Conservation (phyloP, 805 yeast genomes). For the Trichomonascus vanleenenianus region DNA sequence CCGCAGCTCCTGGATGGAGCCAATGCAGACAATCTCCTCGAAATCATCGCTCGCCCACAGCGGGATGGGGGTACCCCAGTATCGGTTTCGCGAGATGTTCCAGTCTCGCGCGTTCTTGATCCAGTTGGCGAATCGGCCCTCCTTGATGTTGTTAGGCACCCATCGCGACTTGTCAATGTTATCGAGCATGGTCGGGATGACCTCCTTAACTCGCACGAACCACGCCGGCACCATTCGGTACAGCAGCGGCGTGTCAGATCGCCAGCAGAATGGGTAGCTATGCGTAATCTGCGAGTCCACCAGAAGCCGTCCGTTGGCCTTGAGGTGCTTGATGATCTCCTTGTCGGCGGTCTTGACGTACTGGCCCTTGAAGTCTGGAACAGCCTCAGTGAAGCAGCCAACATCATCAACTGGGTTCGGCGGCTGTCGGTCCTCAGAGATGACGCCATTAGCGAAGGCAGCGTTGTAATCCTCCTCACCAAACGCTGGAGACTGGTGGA, state of each 20-base stretch:
- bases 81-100: slow-evolving; percentile 96
- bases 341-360: slow-evolving; percentile 96
- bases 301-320: slow-evolving; percentile 67
- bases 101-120: slow-evolving; percentile 98
- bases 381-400: slow-evolving; percentile 75
- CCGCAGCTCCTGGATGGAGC: slow-evolving; percentile 81
- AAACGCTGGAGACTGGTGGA: slow-evolving; percentile 96
- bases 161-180: slow-evolving; percentile 83
- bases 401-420: slow-evolving; percentile 95
- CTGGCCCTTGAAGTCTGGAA: slow-evolving; percentile 65
- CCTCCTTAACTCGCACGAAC: slow-evolving; percentile 87
- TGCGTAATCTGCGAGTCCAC: slow-evolving; percentile 80
- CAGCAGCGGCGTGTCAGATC: slow-evolving; percentile 96
- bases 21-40: slow-evolving; percentile 88
- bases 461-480: slow-evolving; percentile 97
- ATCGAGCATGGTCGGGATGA: slow-evolving; percentile 81
- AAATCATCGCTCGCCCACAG: slow-evolving; percentile 94
- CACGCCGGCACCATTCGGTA: slow-evolving; percentile 98
- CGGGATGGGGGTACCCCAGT: slow-evolving; percentile 99
- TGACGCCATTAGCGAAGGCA: slow-evolving; percentile 67
- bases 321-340: slow-evolving; percentile 75
- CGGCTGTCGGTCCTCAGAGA: slow-evolving; percentile 57
- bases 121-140: slow-evolving; percentile 96
- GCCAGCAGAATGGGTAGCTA: slow-evolving; percentile 99
- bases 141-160: slow-evolving; percentile 90